Evolutionary conservation across 2,329 filamentous ascomycete genomes (phyloP), one percentile per base, ranked within the genome.

Genomic region (Allantophomopsis cytisporea): DNA sequence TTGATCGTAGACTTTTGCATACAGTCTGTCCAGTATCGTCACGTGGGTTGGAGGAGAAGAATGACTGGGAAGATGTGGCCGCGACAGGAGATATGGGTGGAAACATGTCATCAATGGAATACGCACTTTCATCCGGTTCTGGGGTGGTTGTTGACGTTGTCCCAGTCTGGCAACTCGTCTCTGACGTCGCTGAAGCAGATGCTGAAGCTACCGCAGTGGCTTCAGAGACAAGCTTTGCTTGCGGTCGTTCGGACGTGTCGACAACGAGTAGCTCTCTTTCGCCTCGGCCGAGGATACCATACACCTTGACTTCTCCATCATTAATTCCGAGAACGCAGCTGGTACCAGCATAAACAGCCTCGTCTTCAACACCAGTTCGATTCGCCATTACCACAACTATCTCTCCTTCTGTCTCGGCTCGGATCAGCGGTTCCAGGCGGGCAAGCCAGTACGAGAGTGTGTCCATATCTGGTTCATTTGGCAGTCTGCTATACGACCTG

Each of bases 401-500:
- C 41, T 84, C 79, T 0, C 73, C 67, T 0, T 64, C 50, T 0
- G 45, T 60, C 2, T 75, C 65, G 0, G 60, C 52, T 10, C 68
- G 62, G 20, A 80, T 73, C 0, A 80, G 39, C 0, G 83, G 83
- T 40, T 81, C 76, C 3, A 89, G 64, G 0, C 84, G 69, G 14
- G 73, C 70, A 0, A 85, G 63, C 84, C 83, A 89, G 50, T 88
- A 89, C 0, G 73, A 71, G 7, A 89, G 54, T 0, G 82, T 86
- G 16, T 83, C 74, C 59, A 83, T 68, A 46, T 88, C 83, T 0
- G 82, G 80, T 37, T 76, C 71, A 1, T 66, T 54, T 0, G 71
- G 72, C 46, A 46, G 61, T 20, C 48, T 64, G 42, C 51, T 73
- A 52, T 63, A 76, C 7, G 43, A 41, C 14, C 50, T 63, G 1